Evolutionary conservation across 2,329 filamentous ascomycete genomes (phyloP).

Genomic region (Cercospora sesami): DNA sequence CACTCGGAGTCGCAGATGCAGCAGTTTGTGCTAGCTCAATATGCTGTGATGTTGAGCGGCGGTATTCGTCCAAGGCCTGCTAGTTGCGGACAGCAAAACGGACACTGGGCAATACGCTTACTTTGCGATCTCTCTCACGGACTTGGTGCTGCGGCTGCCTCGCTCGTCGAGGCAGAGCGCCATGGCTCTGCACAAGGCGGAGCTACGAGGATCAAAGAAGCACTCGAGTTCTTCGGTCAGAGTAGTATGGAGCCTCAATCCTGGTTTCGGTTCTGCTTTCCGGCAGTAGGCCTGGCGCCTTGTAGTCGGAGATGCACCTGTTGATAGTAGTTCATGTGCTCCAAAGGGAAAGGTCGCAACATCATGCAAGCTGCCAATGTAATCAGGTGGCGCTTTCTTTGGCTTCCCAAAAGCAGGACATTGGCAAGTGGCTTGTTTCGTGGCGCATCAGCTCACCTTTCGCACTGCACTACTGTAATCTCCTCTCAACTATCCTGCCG

Average conservation of each 20-base stretch:
- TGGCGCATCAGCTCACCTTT: not conserved
- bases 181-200: no score
- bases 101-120: no score
- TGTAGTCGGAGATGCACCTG: not conserved
- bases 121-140: no score
- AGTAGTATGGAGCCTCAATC: no score
- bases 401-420: not conserved
- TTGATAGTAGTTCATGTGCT: not conserved
- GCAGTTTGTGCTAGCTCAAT: not conserved
- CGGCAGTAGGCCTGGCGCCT: not conserved
- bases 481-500: not conserved
- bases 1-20: not conserved
- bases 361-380: not conserved
- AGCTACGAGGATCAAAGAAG: no score
- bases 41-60: not conserved
- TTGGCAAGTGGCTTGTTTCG: not conserved
- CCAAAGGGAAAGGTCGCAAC: not conserved
- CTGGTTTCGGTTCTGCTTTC: no score
- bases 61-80: not conserved
- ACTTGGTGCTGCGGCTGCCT: no score
- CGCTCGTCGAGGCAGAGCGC: no score
- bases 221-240: no score
- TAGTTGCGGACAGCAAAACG: no score
- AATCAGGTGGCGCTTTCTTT: not conserved
- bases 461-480: not conserved